A percentile compares a stretch with the other conserved stretches of the same genome.
These are phyloP conservation scores for barrel medic (Medicago truncatula) DNA, from an alignment of 306 rosid species.

Conservation along the genomic window MtrunA17r5.0-ANR NC_053045.1:55822001-55822500, in stretches of 20 bases:
- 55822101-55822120: conserved; percentile 86
- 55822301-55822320: conserved; percentile 16
- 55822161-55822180: conserved; percentile 91
- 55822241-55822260: conserved; percentile 11
- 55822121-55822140: conserved; percentile 84
- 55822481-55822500: not conserved
- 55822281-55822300: conserved; percentile 13
- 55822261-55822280: conserved; percentile 21
- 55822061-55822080: conserved; percentile 67
- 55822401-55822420: conserved; percentile 7
- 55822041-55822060: conserved; percentile 67
- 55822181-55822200: conserved; percentile 95
- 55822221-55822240: conserved; percentile 33
- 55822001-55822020: conserved; percentile 3
- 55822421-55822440: conserved; percentile 26
- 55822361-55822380: conserved; percentile 33
- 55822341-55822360: conserved; percentile 5
- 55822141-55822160: conserved; percentile 86
- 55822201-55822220: conserved; percentile 57
- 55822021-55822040: conserved; percentile 43
- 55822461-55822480: conserved; percentile 34
- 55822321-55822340: conserved; percentile 28
- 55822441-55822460: conserved; percentile 29
- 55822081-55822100: conserved; percentile 94
- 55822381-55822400: conserved; percentile 2